These are phyloP conservation scores for Geosmithia morbida DNA, from an alignment of 2,329 filamentous ascomycete species.

Conservation along the genomic window DNA sequence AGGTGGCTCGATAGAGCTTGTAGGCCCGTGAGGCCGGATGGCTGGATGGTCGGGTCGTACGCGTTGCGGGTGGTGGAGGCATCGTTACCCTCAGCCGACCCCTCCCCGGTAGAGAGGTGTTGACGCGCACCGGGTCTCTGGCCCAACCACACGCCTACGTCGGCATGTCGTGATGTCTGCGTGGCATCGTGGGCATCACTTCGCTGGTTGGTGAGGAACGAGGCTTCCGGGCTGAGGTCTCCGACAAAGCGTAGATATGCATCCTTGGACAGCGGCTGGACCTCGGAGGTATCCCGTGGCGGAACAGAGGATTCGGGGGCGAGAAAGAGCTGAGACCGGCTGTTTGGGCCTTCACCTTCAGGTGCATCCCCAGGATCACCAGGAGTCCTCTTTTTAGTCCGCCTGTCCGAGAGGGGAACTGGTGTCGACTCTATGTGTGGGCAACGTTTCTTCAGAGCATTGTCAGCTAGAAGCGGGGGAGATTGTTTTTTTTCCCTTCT, in stretches of 20 bases:
- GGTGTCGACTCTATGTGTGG: not conserved
- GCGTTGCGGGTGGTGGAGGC: not conserved
- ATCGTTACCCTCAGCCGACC: not conserved
- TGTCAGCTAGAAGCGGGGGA: not conserved
- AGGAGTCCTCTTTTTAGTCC: not conserved
- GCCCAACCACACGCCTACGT: slow-evolving; percentile 7
- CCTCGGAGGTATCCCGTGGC: not conserved
- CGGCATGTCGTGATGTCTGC: slow-evolving; percentile 3
- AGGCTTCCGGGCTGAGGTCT: slow-evolving; percentile 9
- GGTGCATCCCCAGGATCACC: not conserved
- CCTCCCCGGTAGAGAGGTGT: not conserved
- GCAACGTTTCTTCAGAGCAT: not conserved
- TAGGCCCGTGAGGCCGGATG: not conserved
- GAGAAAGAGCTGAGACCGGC: not conserved
- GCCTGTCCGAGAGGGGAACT: not conserved
- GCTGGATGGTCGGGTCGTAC: not conserved
- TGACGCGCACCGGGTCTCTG: not conserved
- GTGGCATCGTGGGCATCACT: not conserved
- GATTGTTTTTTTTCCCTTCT: no score
- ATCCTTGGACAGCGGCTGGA: slow-evolving; percentile 1
- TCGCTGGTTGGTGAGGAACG: slow-evolving; percentile 6
- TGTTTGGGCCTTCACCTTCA: not conserved
- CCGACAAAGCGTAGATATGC: slow-evolving; percentile 7
- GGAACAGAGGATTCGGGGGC: not conserved
- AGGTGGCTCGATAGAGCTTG: not conserved